Percentiles rank a stretch among this genome's conserved stretches.
phyloP scores from a whole-genome alignment of 2,329 filamentous ascomycete genomes.

The Aspergillus niger region DNA sequence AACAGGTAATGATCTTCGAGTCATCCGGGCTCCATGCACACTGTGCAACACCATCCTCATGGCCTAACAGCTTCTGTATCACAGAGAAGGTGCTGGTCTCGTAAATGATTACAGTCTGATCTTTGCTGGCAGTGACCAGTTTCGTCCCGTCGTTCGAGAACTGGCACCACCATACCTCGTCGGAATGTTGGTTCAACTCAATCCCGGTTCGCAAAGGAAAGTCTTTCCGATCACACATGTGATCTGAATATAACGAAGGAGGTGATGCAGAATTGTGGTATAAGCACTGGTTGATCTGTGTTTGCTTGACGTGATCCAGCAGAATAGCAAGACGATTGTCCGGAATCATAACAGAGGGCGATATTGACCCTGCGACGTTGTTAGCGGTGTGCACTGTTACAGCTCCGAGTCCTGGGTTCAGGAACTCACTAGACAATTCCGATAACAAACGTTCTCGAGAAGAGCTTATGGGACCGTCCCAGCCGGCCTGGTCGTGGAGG shows the following conservation, averaged over 20 bases:
- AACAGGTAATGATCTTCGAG: constrained; percentile 80
- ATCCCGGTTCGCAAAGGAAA: constrained; percentile 74
- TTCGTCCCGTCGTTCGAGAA: constrained; percentile 86
- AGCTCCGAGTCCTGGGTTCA: not conserved
- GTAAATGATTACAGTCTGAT: constrained; percentile 77
- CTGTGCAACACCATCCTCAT: constrained; percentile 73
- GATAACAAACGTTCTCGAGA: constrained; percentile 76
- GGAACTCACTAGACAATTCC: constrained; percentile 74
- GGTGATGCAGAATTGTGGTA: constrained; percentile 81
- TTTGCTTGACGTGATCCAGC: constrained; percentile 78
- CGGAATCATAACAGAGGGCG: constrained; percentile 94
- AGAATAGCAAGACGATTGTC: constrained; percentile 82
- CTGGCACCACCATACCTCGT: constrained; percentile 88
- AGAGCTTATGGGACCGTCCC: constrained; percentile 77
- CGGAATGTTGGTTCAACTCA: constrained; percentile 71
- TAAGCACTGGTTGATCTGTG: constrained; percentile 78
- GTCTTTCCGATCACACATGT: constrained; percentile 74
- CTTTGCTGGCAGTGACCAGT: constrained; percentile 79
- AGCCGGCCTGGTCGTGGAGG: constrained; percentile 72
- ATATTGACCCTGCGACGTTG: constrained; percentile 70
- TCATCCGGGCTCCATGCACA: constrained; percentile 93
- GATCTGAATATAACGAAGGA: constrained; percentile 86
- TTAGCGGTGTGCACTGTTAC: not conserved
- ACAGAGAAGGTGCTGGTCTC: constrained; percentile 71
- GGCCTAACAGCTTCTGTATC: constrained; percentile 64